phyloP scores from a whole-genome alignment of 1,284 basidiomycete species.

The Pseudozyma tsukubaensis region DNA sequence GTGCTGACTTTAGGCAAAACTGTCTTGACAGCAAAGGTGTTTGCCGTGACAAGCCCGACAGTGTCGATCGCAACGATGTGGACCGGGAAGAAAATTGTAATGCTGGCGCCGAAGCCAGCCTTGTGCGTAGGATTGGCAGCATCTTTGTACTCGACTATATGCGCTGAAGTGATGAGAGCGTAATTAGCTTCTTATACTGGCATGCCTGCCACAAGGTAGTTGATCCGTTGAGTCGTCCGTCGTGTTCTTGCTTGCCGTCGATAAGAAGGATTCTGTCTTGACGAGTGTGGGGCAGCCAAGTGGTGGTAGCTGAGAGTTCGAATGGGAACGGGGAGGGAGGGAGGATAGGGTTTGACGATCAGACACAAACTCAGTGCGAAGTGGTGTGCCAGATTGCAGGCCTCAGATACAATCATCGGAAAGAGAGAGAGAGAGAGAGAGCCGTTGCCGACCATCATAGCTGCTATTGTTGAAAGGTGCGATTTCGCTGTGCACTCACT shows the following conservation, averaged over 20 bases:
- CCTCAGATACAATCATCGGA: no score
- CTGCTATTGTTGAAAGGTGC: no score
- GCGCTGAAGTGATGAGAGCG: background rate
- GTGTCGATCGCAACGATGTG: background rate
- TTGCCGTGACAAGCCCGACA: background rate
- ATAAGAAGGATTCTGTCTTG: background rate
- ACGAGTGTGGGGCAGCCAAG: background rate
- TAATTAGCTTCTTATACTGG: conserved; percentile 1
- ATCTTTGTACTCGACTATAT: conserved; percentile 5
- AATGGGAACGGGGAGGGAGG: no score
- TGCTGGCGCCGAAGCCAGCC: conserved; percentile 5
- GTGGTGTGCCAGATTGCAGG: background rate
- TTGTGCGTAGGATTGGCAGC: conserved; percentile 15
- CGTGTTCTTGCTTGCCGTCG: background rate
- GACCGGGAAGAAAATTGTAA: background rate
- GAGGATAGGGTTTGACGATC: no score
- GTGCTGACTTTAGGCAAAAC: background rate
- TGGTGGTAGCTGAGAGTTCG: no score
- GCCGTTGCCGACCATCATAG: no score
- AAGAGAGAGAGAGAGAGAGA: no score
- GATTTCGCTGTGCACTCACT: background rate
- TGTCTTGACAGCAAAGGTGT: background rate
- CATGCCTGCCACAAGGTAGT: conserved; percentile 13
- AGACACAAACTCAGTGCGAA: background rate
- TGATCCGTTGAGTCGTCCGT: background rate